Conservation (phyloP, 2,329 filamentous ascomycete species). For the Coniochaeta sp. region DNA sequence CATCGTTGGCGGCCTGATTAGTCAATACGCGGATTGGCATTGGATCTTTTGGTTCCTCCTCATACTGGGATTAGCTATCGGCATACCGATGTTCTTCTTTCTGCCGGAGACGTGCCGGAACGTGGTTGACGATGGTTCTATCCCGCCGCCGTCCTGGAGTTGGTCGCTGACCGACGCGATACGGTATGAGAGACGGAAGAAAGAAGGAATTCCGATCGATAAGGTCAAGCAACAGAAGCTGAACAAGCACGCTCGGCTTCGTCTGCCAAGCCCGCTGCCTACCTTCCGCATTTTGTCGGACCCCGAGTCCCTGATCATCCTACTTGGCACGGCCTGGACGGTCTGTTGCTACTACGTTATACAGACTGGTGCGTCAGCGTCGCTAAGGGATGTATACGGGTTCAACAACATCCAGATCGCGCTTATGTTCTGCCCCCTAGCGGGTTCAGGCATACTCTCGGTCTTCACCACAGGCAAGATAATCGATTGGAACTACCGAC, state of each 20-base stretch:
- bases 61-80: not conserved
- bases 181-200: not conserved
- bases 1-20: slow-evolving; percentile 41
- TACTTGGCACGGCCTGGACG: not conserved
- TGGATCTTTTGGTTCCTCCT: slow-evolving; percentile 44
- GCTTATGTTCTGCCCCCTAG: not conserved
- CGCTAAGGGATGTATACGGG: not conserved
- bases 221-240: not conserved
- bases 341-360: not conserved
- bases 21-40: slow-evolving; percentile 40
- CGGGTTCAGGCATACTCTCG: not conserved
- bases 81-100: not conserved
- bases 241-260: not conserved
- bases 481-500: not conserved
- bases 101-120: not conserved
- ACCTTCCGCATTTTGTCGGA: not conserved
- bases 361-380: not conserved
- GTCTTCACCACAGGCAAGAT: not conserved
- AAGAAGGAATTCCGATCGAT: not conserved
- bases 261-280: not conserved
- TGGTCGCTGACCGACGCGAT: not conserved
- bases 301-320: not conserved
- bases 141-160: not conserved
- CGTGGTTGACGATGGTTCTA: not conserved
- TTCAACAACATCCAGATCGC: not conserved